phyloP scores from a whole-genome alignment of 2,329 filamentous ascomycete species.

The Apiospora marii region DNA sequence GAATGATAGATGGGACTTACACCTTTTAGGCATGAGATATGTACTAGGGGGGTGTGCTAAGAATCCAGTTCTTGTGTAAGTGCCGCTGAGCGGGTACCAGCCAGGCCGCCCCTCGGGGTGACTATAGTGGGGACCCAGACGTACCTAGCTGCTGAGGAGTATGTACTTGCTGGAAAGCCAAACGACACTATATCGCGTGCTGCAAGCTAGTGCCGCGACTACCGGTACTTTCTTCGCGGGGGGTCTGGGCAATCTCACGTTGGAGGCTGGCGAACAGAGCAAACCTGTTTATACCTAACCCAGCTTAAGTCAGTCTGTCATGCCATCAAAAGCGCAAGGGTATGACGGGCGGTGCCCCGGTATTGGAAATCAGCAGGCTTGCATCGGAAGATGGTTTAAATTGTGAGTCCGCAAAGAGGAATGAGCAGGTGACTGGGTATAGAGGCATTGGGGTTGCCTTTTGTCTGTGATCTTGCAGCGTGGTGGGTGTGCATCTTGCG shows the following conservation, averaged over 20 bases:
- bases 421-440: conserved; percentile 1
- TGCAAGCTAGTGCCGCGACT: conserved; percentile 10
- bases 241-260: conserved; percentile 4
- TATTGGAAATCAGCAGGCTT: conserved; percentile 5
- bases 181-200: conserved; percentile 15
- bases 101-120: neutral
- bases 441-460: neutral
- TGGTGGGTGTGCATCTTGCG: conserved; percentile 17
- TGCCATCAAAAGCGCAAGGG: neutral
- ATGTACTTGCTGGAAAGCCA: neutral
- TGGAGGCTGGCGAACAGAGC: neutral
- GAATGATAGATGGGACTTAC: conserved; percentile 15
- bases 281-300: conserved; percentile 8
- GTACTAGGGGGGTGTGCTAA: neutral
- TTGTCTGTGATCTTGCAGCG: conserved; percentile 2
- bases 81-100: neutral
- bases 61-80: neutral
- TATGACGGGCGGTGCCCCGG: conserved; percentile 9
- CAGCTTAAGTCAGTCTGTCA: conserved; percentile 17
- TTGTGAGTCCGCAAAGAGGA: neutral
- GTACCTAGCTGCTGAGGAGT: conserved; percentile 5
- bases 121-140: neutral
- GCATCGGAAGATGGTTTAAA: neutral
- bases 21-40: neutral
- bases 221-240: conserved; percentile 11